Evolutionary conservation across 805 yeast genomes (phyloP).

Genomic region (Yamadazyma sp.): DNA sequence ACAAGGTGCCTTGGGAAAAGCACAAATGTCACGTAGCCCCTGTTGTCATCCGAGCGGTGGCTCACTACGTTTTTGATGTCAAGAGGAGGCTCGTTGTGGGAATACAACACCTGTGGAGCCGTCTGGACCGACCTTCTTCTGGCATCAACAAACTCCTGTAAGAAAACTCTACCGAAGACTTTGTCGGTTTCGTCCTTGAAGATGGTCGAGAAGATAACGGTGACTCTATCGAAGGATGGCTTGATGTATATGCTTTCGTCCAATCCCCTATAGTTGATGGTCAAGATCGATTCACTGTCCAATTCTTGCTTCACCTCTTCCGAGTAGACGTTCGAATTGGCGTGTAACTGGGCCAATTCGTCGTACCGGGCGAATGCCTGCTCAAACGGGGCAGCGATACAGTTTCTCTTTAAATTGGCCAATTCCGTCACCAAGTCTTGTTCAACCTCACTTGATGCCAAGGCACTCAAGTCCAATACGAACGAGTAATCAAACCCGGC

Average conservation of each 20-base stretch:
- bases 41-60: constrained; percentile 37
- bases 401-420: constrained; percentile 77
- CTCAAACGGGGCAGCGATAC: constrained; percentile 91
- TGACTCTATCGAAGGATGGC: constrained; percentile 93
- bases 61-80: constrained; percentile 50
- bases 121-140: constrained; percentile 94
- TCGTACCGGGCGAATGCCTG: constrained; percentile 81
- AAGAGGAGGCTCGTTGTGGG: constrained; percentile 89
- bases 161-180: constrained; percentile 81
- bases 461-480: constrained; percentile 54
- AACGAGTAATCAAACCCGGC: constrained; percentile 81
- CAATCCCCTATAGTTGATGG: constrained; percentile 78
- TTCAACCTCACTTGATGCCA: constrained; percentile 47
- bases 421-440: constrained; percentile 58
- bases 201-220: constrained; percentile 91
- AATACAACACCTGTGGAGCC: constrained; percentile 95
- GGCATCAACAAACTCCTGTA: constrained; percentile 94
- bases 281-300: constrained; percentile 57
- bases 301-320: constrained; percentile 45
- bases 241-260: constrained; percentile 87
- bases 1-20: constrained; percentile 78
- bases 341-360: constrained; percentile 52
- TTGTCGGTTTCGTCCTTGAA: constrained; percentile 97
- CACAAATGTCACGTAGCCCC: constrained; percentile 63
- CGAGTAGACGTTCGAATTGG: constrained; percentile 42